A percentile compares a stretch with the other conserved stretches of the same genome.
Conservation (phyloP, 306 rosid genomes). For the Cucurbita ficifolia region DNA sequence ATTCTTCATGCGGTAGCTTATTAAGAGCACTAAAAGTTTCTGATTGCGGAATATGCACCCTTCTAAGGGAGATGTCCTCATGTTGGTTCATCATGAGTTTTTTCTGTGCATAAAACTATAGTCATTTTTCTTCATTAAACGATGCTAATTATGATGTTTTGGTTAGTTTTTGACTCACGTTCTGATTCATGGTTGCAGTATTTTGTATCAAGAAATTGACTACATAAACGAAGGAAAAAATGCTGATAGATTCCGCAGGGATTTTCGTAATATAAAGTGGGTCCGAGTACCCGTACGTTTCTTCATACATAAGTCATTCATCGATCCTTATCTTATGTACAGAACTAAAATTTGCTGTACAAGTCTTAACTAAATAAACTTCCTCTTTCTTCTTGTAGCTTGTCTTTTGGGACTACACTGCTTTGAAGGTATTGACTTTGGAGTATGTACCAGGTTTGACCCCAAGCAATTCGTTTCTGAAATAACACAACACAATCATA, state of each 20-base stretch:
- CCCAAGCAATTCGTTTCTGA: constrained; percentile 14
- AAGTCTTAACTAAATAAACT: not conserved
- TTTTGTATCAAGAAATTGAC: constrained; percentile 86
- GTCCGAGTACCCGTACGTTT: constrained; percentile 87
- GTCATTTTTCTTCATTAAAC: not conserved
- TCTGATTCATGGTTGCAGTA: constrained; percentile 32
- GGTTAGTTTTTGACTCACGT: not conserved
- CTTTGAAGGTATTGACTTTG: constrained; percentile 68
- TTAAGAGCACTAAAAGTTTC: not conserved
- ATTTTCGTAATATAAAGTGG: constrained; percentile 83
- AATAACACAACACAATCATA: not conserved
- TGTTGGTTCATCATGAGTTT: not conserved
- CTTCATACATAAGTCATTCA: constrained; percentile 14
- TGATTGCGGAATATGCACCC: not conserved
- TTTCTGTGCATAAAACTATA: not conserved
- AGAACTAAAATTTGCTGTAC: not conserved
- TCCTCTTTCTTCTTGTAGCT: constrained; percentile 23
- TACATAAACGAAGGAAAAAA: constrained; percentile 85
- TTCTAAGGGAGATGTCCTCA: not conserved
- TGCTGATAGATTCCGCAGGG: constrained; percentile 74
- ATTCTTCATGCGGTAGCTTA: not conserved
- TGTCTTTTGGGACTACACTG: constrained; percentile 90
- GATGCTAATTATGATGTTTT: constrained; percentile 3
- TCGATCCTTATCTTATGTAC: not conserved
- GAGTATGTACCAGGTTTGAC: constrained; percentile 89